Evolutionary conservation across 2,329 filamentous ascomycete genomes (phyloP).

Genomic region (Aaosphaeria arxii): DNA sequence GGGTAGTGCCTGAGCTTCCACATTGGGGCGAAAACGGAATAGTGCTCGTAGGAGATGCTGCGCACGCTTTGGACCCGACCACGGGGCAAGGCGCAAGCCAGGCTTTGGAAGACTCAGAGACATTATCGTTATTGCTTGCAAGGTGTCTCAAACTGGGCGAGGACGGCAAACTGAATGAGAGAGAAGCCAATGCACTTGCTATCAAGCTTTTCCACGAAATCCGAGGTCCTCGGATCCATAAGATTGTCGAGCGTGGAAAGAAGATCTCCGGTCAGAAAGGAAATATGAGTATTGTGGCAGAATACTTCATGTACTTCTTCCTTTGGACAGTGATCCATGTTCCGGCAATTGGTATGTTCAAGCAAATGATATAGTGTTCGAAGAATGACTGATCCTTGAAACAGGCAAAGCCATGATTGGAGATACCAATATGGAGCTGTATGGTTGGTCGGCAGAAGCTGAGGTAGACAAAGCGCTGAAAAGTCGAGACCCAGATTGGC

Average conservation of each 20-base stretch:
- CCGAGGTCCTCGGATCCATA: constrained; percentile 12
- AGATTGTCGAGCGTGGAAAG: constrained; percentile 16
- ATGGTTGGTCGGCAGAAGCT: constrained; percentile 10
- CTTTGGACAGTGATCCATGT: constrained; percentile 15
- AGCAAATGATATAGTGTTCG: background rate
- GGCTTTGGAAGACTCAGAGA: constrained; percentile 55
- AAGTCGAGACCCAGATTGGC: background rate
- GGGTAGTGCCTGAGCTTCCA: constrained; percentile 41
- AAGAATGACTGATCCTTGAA: background rate
- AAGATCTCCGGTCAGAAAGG: constrained; percentile 14
- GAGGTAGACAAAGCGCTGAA: constrained; percentile 9
- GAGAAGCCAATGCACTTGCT: constrained; percentile 7
- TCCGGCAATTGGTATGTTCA: constrained; percentile 14
- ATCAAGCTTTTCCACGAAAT: constrained; percentile 16
- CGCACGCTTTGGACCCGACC: constrained; percentile 54
- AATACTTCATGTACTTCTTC: constrained; percentile 19
- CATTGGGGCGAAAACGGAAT: constrained; percentile 48
- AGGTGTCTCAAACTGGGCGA: constrained; percentile 3
- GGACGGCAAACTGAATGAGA: constrained; percentile 2
- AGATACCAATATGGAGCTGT: constrained; percentile 11
- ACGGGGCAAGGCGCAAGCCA: constrained; percentile 56
- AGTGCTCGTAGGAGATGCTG: constrained; percentile 56
- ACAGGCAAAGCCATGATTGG: constrained; percentile 9
- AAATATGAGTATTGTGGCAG: constrained; percentile 12
- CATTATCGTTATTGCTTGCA: constrained; percentile 41